Evolutionary conservation across 352 stramenopile species (phyloP).

Genomic region (Globisporangium canariense): DNA sequence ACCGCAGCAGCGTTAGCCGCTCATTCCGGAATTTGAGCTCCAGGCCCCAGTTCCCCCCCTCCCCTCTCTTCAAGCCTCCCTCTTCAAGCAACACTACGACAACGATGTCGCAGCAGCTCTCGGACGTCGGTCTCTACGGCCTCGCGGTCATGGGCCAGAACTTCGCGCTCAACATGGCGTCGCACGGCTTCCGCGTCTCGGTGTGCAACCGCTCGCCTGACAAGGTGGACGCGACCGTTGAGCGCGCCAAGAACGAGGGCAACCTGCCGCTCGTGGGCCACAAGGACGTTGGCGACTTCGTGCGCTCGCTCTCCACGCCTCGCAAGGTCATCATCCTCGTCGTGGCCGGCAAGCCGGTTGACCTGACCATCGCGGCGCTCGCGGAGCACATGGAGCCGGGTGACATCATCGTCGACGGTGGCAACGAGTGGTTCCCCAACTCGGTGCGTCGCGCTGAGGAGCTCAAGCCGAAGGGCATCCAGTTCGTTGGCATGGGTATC

Average conservation of each 20-base stretch:
- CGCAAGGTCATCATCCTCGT: slow-evolving; percentile 99
- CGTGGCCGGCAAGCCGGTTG: slow-evolving; percentile 96
- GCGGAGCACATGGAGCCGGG: slow-evolving; percentile 88
- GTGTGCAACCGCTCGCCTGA: slow-evolving; percentile 97
- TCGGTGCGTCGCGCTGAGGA: slow-evolving; percentile 91
- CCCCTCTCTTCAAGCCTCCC: slow-evolving; percentile 3
- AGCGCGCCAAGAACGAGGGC: slow-evolving; percentile 93
- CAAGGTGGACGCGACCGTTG: slow-evolving; percentile 96
- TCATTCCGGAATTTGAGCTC: slow-evolving; percentile 31
- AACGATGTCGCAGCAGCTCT: slow-evolving; percentile 55
- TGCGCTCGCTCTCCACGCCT: slow-evolving; percentile 89
- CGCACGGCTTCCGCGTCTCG: slow-evolving; percentile 95
- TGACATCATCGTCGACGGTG: slow-evolving; percentile 98
- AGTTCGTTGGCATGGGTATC: slow-evolving; percentile 99
- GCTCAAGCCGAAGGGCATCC: slow-evolving; percentile 93
- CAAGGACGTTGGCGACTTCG: slow-evolving; percentile 93
- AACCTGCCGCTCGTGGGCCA: slow-evolving; percentile 92
- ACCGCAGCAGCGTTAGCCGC: slow-evolving; percentile 1
- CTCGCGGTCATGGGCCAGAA: slow-evolving; percentile 98
- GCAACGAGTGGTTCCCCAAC: slow-evolving; percentile 99
- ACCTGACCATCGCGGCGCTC: slow-evolving; percentile 88
- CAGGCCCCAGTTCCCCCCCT: slow-evolving; percentile 7
- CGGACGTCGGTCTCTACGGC: slow-evolving; percentile 88
- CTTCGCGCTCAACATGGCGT: slow-evolving; percentile 99
- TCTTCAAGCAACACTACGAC: slow-evolving; percentile 3